Base-by-base conservation (phyloP, 2,329 filamentous ascomycete genomes). In the Talaromyces sp. region DNA sequence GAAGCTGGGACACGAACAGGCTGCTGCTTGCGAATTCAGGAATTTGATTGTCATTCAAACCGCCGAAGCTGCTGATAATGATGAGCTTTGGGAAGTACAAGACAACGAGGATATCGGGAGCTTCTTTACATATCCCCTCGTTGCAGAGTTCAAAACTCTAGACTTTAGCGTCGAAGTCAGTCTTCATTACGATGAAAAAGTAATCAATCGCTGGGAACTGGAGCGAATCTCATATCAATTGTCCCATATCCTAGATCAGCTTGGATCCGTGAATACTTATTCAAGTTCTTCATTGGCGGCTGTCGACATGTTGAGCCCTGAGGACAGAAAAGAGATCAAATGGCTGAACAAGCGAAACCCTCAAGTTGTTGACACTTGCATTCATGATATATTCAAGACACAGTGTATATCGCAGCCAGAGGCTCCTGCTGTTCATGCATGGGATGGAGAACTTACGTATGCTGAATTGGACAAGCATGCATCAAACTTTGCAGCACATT, bases 161-260 rank as follows among this genome's bases (percentile, higher is more conserved):
- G 81, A 84, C 39, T 77, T 81, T 1, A 77, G 80, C 1, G 84
- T 88, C 69, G 72, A 83, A 16, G 77, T 86, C 62, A 86, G 86
- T 76, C 85, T 86, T 0, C 87, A 86, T 67, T 88, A 88, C 67
- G 86, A 89, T 68, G 85, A 85, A 23, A 82, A 82, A n/a, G 81
- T 82, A 0, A 81, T 89, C 18, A 76, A 77, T 18, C 77, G 75
- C 35, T 73, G 76, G 25, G 79, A 81, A 18, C 84, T 87, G 75
- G 76, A 86, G 67, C 77, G 79, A 35, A 81, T 85, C 5, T 73
- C 88, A 11, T 71, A 75, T 1, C 84, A 88, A 64, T 77, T 89
- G 12, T 65, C 65, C 11, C 70, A 70, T 50, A 69, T 77, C 5
- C 64, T 77, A 12, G 64, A 69, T 6, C 76, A 77, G 58, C 65